A percentile compares a stretch with the other conserved stretches of the same genome.
Evolutionary conservation across 2,329 filamentous ascomycete species (phyloP).

Genomic region (Alternaria sp.): DNA sequence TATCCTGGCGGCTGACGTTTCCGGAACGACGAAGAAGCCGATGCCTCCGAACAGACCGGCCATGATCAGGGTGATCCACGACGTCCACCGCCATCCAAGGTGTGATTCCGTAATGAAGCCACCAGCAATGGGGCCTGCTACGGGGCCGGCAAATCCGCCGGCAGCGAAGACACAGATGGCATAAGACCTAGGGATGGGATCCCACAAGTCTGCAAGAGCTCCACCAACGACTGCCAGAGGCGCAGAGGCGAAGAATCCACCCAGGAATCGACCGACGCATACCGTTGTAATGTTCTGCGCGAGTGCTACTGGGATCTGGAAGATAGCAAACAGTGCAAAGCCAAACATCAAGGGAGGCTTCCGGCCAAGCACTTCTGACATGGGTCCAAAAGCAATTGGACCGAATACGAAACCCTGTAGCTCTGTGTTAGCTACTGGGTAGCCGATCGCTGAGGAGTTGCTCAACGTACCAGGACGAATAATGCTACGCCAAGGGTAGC

Average conservation of each 20-base stretch:
- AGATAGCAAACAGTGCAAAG: constrained; percentile 50
- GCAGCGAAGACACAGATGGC: constrained; percentile 50
- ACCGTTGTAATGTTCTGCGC: constrained; percentile 62
- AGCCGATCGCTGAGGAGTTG: not conserved
- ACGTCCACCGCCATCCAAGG: constrained; percentile 51
- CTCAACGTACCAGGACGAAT: constrained; percentile 51
- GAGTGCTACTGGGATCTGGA: constrained; percentile 51
- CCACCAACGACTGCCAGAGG: constrained; percentile 49
- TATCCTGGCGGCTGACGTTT: constrained; percentile 44
- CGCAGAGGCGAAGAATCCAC: constrained; percentile 60
- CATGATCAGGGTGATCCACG: constrained; percentile 51
- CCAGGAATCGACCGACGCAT: constrained; percentile 62
- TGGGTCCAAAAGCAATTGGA: constrained; percentile 56
- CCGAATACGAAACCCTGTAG: constrained; percentile 61
- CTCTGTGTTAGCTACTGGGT: not conserved
- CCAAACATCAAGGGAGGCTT: constrained; percentile 44
- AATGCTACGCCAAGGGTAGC: constrained; percentile 60
- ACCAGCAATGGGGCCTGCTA: constrained; percentile 60
- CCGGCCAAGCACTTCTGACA: constrained; percentile 62
- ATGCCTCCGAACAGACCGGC: constrained; percentile 38
- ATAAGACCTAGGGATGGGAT: constrained; percentile 47
- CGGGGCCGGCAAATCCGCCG: constrained; percentile 47
- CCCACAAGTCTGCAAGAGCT: constrained; percentile 49
- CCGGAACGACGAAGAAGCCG: constrained; percentile 36
- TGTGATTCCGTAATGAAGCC: constrained; percentile 47